phyloP scores from a whole-genome alignment of 2,329 filamentous ascomycete species.

The Aureobasidium namibiae region DNA sequence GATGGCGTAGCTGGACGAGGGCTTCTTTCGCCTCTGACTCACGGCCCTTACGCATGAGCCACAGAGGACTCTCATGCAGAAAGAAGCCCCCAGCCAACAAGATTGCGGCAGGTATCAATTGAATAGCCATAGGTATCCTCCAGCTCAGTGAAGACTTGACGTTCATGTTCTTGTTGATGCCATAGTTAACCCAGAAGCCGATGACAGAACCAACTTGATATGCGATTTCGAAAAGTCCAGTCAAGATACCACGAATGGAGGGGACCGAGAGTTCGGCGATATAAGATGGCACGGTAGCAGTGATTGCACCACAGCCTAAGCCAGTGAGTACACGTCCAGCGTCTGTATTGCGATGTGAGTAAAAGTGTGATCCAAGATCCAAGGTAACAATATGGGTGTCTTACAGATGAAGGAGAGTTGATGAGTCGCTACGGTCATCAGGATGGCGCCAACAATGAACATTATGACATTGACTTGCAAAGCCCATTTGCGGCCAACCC shows the following conservation, averaged over 20 bases:
- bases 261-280: conserved; percentile 26
- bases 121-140: conserved; percentile 26
- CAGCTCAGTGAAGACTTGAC: conserved; percentile 19
- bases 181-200: conserved; percentile 31
- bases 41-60: conserved; percentile 21
- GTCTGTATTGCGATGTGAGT: conserved; percentile 24
- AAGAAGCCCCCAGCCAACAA: conserved; percentile 23
- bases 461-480: conserved; percentile 13
- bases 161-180: conserved; percentile 21
- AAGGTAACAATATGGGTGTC: background rate
- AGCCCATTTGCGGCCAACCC: conserved; percentile 13
- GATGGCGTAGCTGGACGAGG: conserved; percentile 18
- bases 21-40: conserved; percentile 16
- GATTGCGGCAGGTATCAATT: conserved; percentile 26
- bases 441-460: conserved; percentile 35
- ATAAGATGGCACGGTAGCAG: conserved; percentile 28
- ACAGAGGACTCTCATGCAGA: conserved; percentile 26
- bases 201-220: conserved; percentile 29
- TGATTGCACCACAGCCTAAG: conserved; percentile 42
- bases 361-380: background rate
- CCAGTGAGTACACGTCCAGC: conserved; percentile 53
- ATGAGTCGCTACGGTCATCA: conserved; percentile 56
- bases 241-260: conserved; percentile 28
- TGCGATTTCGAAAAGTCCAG: conserved; percentile 27
- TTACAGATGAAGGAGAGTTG: conserved; percentile 50